phyloP scores from a whole-genome alignment of 768 basidiomycete species.

The Pleurotus platypus region DNA sequence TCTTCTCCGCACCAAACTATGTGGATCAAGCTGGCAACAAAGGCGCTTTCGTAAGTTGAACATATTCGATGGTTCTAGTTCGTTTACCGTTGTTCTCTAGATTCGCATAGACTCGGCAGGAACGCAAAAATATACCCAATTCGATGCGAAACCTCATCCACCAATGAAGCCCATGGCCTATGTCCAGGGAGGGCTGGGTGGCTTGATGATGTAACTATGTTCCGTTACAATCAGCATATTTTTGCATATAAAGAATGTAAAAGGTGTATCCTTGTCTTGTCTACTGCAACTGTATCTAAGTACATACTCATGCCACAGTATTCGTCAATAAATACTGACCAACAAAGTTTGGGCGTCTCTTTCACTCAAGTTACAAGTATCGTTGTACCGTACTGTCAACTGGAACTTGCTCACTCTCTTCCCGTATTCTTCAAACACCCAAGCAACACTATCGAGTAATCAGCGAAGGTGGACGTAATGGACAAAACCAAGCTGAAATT shows the following conservation, averaged over 20 bases:
- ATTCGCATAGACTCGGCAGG: constrained; percentile 82
- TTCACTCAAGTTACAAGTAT: too few relatives aligned
- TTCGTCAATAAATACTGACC: too few relatives aligned
- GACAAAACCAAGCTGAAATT: constrained; percentile 67
- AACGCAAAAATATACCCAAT: constrained; percentile 70
- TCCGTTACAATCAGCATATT: constrained; percentile 6
- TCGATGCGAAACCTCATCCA: constrained; percentile 85
- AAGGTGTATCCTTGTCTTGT: too few relatives aligned
- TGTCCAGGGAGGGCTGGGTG: constrained; percentile 60
- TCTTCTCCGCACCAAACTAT: constrained; percentile 95
- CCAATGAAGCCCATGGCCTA: constrained; percentile 94
- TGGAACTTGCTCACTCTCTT: too few relatives aligned
- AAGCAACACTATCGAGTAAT: too few relatives aligned
- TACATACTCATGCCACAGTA: too few relatives aligned
- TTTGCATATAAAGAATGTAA: background rate
- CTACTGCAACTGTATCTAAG: too few relatives aligned
- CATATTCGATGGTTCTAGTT: background rate
- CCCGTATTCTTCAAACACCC: too few relatives aligned
- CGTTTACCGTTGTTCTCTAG: constrained; percentile 27
- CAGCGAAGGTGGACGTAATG: constrained; percentile 31
- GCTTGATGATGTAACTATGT: constrained; percentile 53
- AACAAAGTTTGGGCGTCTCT: too few relatives aligned
- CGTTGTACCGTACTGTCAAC: too few relatives aligned
- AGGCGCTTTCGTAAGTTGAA: constrained; percentile 75
- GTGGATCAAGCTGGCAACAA: constrained; percentile 91